Percentiles rank a stretch among this genome's conserved stretches.
Evolutionary conservation across 1,139 yeast genomes (phyloP).

Genomic region (Saccharomyces hybrid): DNA sequence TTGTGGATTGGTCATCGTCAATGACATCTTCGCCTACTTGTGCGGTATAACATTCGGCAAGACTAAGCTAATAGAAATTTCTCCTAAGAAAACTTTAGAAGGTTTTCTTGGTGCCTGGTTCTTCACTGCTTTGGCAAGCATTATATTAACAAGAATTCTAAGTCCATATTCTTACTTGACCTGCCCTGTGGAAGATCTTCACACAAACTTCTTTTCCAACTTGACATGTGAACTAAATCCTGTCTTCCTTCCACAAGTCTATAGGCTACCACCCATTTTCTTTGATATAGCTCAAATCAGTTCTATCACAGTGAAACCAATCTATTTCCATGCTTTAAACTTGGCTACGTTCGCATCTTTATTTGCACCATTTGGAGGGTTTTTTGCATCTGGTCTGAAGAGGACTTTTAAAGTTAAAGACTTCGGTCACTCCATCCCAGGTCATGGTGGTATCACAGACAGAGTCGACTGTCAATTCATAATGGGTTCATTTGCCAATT

Average conservation of each 20-base stretch:
- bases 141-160: conserved; percentile 56
- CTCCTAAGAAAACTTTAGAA: conserved; percentile 96
- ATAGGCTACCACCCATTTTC: conserved; percentile 64
- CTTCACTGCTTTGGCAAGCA: conserved; percentile 74
- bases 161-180: conserved; percentile 67
- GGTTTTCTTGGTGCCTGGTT: conserved; percentile 98
- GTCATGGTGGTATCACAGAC: conserved; percentile 98
- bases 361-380: conserved; percentile 98
- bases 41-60: conserved; percentile 96
- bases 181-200: conserved; percentile 73
- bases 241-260: conserved; percentile 72
- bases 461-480: conserved; percentile 96
- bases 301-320: conserved; percentile 66
- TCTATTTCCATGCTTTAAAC: conserved; percentile 79
- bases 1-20: conserved; percentile 82
- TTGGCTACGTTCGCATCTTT: conserved; percentile 93
- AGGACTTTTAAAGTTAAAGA: conserved; percentile 95
- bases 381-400: conserved; percentile 93
- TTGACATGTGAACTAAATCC: conserved; percentile 79
- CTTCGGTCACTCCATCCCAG: conserved; percentile 89
- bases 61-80: conserved; percentile 85
- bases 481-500: conserved; percentile 92
- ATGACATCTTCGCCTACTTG: conserved; percentile 92
- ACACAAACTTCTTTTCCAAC: conserved; percentile 52
- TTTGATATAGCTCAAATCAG: conserved; percentile 42